These are phyloP conservation scores for Microbotryum violaceum DNA, from an alignment of 1,284 basidiomycete genomes.

Conservation along the genomic window DNA sequence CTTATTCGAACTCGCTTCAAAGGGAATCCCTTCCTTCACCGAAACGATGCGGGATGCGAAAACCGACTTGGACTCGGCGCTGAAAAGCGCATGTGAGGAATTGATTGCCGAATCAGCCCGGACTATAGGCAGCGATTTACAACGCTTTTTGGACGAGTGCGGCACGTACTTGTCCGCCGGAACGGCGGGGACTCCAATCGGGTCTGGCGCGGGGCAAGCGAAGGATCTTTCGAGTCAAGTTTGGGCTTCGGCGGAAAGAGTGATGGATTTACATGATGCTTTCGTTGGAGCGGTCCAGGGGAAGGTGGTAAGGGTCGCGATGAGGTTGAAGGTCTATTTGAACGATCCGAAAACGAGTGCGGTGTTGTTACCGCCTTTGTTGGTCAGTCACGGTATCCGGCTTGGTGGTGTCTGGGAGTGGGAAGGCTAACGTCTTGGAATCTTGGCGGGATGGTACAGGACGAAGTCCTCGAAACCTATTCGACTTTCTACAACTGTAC, in stretches of 20 bases:
- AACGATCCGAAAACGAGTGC: conserved; percentile 64
- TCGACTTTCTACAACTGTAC: conserved; percentile 53
- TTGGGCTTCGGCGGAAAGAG: conserved; percentile 44
- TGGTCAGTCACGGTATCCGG: conserved; percentile 39
- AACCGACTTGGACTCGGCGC: conserved; percentile 65
- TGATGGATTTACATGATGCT: conserved; percentile 31
- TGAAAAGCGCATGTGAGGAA: conserved; percentile 72
- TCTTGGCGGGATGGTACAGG: conserved; percentile 30
- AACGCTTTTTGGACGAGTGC: conserved; percentile 54
- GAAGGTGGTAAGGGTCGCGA: conserved; percentile 11
- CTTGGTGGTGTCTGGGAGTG: background rate
- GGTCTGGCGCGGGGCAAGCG: conserved; percentile 29
- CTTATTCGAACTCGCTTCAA: conserved; percentile 25
- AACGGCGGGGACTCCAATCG: conserved; percentile 29
- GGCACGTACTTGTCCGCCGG: conserved; percentile 39
- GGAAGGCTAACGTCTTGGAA: no score
- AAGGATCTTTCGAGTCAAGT: conserved; percentile 47
- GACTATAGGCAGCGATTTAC: conserved; percentile 50
- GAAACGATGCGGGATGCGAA: conserved; percentile 41
- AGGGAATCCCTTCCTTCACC: conserved; percentile 31
- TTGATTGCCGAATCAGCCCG: conserved; percentile 61
- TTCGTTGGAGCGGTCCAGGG: conserved; percentile 21
- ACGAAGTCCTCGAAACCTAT: conserved; percentile 66
- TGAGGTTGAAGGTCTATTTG: conserved; percentile 55
- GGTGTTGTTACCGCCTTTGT: conserved; percentile 65